Conservation (phyloP, 2,329 filamentous ascomycete genomes). For the Byssoonygena ceratinophila region DNA sequence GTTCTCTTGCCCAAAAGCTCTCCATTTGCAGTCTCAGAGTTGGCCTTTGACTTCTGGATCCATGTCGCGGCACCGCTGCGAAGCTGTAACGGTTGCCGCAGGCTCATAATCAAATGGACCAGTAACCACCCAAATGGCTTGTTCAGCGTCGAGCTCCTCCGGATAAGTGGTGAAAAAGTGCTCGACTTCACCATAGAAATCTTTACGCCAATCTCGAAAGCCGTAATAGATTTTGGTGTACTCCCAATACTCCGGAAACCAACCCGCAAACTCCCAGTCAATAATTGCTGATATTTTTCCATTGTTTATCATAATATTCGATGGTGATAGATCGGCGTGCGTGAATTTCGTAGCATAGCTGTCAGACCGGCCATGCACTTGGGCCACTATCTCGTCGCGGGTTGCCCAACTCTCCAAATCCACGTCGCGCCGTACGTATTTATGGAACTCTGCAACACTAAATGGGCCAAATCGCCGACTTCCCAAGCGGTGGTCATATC, state of each 20-base stretch:
- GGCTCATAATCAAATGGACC: slow-evolving; percentile 4
- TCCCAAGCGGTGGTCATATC: slow-evolving; percentile 1
- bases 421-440: not conserved
- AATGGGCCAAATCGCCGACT: slow-evolving; percentile 2
- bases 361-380: slow-evolving; percentile 2
- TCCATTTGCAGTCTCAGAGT: not conserved
- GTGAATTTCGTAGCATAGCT: slow-evolving; percentile 20
- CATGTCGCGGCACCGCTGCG: not conserved
- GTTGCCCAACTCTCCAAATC: slow-evolving; percentile 2
- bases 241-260: slow-evolving; percentile 10
- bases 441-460: slow-evolving; percentile 2
- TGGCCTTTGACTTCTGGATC: not conserved
- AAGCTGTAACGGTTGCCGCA: not conserved
- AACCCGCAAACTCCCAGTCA: slow-evolving; percentile 11
- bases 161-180: not conserved
- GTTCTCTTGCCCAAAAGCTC: not conserved
- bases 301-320: slow-evolving; percentile 25
- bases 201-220: slow-evolving; percentile 4
- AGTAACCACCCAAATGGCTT: slow-evolving; percentile 1
- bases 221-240: slow-evolving; percentile 9
- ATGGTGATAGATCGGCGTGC: slow-evolving; percentile 28
- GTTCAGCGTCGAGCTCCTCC: slow-evolving; percentile 6
- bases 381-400: slow-evolving; percentile 2
- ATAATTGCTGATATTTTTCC: slow-evolving; percentile 17
- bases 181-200: slow-evolving; percentile 4